Base-by-base conservation (phyloP, 2,329 filamentous ascomycete species). In the Fusarium avenaceum region DNA sequence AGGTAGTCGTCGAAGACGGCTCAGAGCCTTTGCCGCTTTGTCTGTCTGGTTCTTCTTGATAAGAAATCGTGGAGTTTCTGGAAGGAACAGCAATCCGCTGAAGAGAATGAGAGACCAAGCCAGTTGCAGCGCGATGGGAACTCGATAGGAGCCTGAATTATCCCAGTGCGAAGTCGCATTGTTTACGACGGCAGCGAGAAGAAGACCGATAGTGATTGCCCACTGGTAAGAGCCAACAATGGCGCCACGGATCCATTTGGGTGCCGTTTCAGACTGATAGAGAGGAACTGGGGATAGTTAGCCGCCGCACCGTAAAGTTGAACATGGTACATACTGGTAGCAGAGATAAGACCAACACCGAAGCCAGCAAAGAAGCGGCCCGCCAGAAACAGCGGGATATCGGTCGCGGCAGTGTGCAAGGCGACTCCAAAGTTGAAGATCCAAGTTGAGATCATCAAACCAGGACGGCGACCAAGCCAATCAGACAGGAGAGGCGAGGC, bases 341-440 rank as follows among this genome's bases (percentile, higher is more conserved):
- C 90, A 22, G 90, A 92, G 55, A 93, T 86, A 65, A 92, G 83
- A 74, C 91, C 91, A 39, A 93, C 90, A 67, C 91, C 90, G 46
- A 92, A 82, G 48, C 92, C 92, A 55, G 91, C 90, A 72, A 94
- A 89, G 75, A 93, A 88, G 67, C 92, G 87, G 39, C 92, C 92
- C 7, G 88, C 88, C 20, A 91, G 82, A 75, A 94, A 90, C 38
- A 92, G 79, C 24, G 87, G 85, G 20, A 93, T 82, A 3, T 81
- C 78, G 1, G 83, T 85, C 6, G 90, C 84, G 15, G 85, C 86
- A 26, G 86, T 87, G 76, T 94, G 90, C 6, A 93, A 78, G 22
- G 87, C 82, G 50, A 92, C 90, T 24, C 91, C 91, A 10, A 92
- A 75, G 63, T 84, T 83, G 81, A 93, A 93, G 61, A 93, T 84